phyloP scores from a whole-genome alignment of 495 filamentous ascomycete species.

The Lichina pygmaea region DNA sequence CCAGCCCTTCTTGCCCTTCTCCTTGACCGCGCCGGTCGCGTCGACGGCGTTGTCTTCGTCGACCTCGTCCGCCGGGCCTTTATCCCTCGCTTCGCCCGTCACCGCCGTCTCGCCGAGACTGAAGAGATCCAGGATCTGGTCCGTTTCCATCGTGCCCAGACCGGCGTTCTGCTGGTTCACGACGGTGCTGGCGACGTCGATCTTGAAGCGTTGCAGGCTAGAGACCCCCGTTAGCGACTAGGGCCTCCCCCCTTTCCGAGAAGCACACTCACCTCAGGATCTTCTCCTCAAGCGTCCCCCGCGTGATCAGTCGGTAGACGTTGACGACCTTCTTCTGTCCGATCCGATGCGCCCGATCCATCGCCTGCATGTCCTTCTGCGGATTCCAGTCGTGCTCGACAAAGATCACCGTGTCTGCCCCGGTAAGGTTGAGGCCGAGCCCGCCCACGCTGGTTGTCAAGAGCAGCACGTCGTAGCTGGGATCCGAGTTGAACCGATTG shows the following conservation, averaged over 20 bases:
- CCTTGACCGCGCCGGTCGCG: conserved; percentile 69
- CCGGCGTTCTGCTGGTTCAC: conserved; percentile 98
- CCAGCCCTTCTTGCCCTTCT: conserved; percentile 90
- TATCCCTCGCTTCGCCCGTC: conserved; percentile 28
- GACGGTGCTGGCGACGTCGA: conserved; percentile 91
- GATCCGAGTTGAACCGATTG: conserved; percentile 94
- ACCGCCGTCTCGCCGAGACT: conserved; percentile 59
- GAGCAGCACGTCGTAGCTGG: conserved; percentile 76
- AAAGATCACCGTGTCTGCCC: conserved; percentile 95
- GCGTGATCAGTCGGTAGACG: conserved; percentile 88
- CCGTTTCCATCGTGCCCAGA: conserved; percentile 85
- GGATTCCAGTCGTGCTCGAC: conserved; percentile 99
- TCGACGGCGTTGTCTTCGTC: conserved; percentile 74
- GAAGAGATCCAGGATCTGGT: conserved; percentile 92
- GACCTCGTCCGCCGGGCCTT: conserved; percentile 11
- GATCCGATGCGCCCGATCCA: conserved; percentile 95
- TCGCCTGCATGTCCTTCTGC: conserved; percentile 93
- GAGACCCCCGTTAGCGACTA: background rate
- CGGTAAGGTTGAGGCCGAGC: conserved; percentile 81
- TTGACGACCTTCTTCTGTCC: conserved; percentile 99
- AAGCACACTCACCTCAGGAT: conserved; percentile 47
- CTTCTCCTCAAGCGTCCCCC: conserved; percentile 95
- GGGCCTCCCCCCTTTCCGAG: background rate
- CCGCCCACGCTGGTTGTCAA: conserved; percentile 89
- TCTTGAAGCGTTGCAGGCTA: conserved; percentile 96